Conservation (phyloP, 371 early-diverging fungal genomes). For the Mucor velutinosus region DNA sequence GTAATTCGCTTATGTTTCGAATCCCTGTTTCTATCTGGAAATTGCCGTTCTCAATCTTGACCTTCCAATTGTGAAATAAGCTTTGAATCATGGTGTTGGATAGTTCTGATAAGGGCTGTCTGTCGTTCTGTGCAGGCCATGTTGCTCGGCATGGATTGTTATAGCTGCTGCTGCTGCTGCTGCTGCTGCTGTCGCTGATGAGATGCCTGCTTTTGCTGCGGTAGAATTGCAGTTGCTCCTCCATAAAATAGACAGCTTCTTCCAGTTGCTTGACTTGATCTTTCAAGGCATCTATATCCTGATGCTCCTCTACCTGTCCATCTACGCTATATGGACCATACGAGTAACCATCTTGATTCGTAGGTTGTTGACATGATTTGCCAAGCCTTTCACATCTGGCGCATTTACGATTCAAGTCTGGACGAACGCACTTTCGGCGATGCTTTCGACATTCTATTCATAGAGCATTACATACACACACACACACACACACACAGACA, state of each 20-base stretch:
- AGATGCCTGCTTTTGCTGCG: not conserved
- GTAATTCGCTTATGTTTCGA: constrained; percentile 11
- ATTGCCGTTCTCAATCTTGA: constrained; percentile 13
- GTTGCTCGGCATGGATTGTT: too few species aligned
- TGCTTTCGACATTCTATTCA: constrained; percentile 20
- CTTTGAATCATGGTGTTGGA: not conserved
- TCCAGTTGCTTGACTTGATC: constrained; percentile 6
- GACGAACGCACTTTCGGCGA: constrained; percentile 20
- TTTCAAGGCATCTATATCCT: not conserved
- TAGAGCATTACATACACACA: too few species aligned
- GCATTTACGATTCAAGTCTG: not conserved
- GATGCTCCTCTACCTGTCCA: not conserved
- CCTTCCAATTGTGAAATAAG: constrained; percentile 8
- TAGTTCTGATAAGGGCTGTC: not conserved
- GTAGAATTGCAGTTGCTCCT: constrained; percentile 2
- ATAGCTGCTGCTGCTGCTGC: too few species aligned
- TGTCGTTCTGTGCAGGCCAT: not conserved
- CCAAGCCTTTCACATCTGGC: constrained; percentile 12
- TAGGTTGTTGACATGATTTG: constrained; percentile 6
- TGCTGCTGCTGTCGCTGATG: too few species aligned
- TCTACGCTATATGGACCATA: not conserved
- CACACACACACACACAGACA: not conserved
- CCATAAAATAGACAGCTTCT: not conserved
- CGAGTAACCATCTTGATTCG: not conserved
- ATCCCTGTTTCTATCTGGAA: constrained; percentile 28